Evolutionary conservation across 1,139 yeast species (phyloP).

Genomic region (Candida sp.): DNA sequence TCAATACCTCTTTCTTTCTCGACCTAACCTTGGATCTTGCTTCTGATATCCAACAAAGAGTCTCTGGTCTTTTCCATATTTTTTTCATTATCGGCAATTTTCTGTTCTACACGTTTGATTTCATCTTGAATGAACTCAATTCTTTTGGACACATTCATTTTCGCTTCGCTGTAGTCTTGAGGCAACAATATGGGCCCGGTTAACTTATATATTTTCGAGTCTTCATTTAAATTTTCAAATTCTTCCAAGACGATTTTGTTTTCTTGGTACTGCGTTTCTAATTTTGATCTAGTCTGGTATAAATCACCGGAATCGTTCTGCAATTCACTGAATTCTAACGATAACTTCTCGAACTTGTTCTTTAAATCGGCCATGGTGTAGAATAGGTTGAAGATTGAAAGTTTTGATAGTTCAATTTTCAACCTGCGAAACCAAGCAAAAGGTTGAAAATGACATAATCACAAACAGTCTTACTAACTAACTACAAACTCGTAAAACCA

Average conservation of each 20-base stretch:
- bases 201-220: constrained; percentile 76
- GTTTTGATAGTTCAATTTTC: neutral
- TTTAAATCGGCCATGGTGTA: constrained; percentile 21
- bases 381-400: neutral
- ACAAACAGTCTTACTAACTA: no score
- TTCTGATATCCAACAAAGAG: constrained; percentile 42
- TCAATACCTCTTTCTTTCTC: no score
- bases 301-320: constrained; percentile 42
- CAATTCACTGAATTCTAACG: constrained; percentile 34
- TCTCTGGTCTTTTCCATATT: constrained; percentile 48
- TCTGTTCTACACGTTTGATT: constrained; percentile 64
- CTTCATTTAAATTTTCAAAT: constrained; percentile 56
- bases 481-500: no score
- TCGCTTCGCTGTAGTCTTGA: constrained; percentile 81
- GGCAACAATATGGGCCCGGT: constrained; percentile 93
- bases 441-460: no score
- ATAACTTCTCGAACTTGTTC: constrained; percentile 37
- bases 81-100: constrained; percentile 50
- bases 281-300: constrained; percentile 59
- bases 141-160: constrained; percentile 78
- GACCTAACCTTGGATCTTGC: constrained; percentile 12
- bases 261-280: constrained; percentile 84
- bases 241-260: constrained; percentile 89
- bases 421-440: neutral
- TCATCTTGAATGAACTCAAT: constrained; percentile 82